Percentiles rank a stretch among this genome's conserved stretches.
Evolutionary conservation across 2,329 filamentous ascomycete genomes (phyloP).

Genomic region (Arthrobotrys conoides): DNA sequence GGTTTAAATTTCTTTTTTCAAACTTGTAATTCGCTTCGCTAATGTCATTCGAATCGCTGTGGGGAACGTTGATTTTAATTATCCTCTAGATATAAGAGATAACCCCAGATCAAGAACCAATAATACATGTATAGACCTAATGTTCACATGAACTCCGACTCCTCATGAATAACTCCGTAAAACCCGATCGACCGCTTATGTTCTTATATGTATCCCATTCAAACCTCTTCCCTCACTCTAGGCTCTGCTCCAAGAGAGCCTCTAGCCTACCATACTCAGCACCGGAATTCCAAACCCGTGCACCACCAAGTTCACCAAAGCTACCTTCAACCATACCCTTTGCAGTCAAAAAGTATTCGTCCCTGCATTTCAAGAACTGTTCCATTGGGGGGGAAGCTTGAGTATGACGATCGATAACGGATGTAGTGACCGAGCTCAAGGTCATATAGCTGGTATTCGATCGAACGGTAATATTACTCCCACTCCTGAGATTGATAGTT

Average conservation of each 20-base stretch:
- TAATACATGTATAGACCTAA: no score
- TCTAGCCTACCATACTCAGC: not conserved
- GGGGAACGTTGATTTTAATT: no score
- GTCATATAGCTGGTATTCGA: not conserved
- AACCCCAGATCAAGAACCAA: no score
- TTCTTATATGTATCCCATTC: no score
- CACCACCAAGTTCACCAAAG: not conserved
- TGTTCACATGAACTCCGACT: no score
- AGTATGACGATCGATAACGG: not conserved
- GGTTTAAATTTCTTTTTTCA: no score
- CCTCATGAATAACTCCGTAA: no score
- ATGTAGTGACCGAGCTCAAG: not conserved
- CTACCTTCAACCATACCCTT: slow-evolving; percentile 2
- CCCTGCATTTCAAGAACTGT: not conserved
- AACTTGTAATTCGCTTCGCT: no score
- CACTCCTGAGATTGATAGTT: not conserved
- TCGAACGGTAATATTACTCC: not conserved
- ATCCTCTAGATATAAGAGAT: no score
- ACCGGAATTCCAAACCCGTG: not conserved
- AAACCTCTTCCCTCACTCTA: not conserved
- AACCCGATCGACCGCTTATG: no score
- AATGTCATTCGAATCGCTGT: no score
- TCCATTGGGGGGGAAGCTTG: not conserved
- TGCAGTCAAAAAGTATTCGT: not conserved
- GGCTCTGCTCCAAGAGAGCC: not conserved